Percentiles rank a stretch among this genome's conserved stretches.
Evolutionary conservation across 768 basidiomycete genomes (phyloP).

Genomic region (Psilocybe cyanescens): DNA sequence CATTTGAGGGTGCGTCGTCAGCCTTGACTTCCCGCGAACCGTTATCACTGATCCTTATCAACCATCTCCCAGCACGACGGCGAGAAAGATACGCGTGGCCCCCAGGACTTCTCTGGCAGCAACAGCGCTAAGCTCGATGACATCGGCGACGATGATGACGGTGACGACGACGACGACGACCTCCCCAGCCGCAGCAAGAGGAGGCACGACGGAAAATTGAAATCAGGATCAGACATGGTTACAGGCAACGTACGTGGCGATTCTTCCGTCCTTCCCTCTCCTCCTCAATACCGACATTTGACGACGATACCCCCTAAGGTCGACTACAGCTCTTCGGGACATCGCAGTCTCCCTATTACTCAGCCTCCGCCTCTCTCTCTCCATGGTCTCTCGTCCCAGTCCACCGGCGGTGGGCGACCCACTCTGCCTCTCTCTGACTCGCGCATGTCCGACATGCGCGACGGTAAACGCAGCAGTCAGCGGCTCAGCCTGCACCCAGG

Average conservation of each 20-base stretch:
- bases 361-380: slow-evolving; percentile 33
- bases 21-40: background rate
- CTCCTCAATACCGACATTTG: background rate
- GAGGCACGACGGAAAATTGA: slow-evolving; percentile 36
- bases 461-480: slow-evolving; percentile 10
- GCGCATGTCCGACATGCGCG: slow-evolving; percentile 12
- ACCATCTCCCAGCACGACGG: slow-evolving; percentile 45
- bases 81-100: slow-evolving; percentile 50
- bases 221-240: slow-evolving; percentile 26
- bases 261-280: slow-evolving; percentile 1
- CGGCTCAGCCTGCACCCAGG: slow-evolving; percentile 14
- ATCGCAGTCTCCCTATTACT: slow-evolving; percentile 32
- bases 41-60: slow-evolving; percentile 14
- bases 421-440: slow-evolving; percentile 13
- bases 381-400: slow-evolving; percentile 25
- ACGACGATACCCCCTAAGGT: slow-evolving; percentile 14
- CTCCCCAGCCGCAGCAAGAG: slow-evolving; percentile 27
- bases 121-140: slow-evolving; percentile 34
- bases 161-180: slow-evolving; percentile 43
- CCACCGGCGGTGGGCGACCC: slow-evolving; percentile 18
- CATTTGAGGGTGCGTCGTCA: slow-evolving; percentile 49
- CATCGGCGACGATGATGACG: slow-evolving; percentile 44
- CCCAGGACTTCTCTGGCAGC: slow-evolving; percentile 48
- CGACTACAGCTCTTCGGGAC: slow-evolving; percentile 23
- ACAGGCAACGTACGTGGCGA: slow-evolving; percentile 21